Evolutionary conservation across 1,139 yeast species (phyloP).

Genomic region (Hemisphaericaspora xylofermentans): DNA sequence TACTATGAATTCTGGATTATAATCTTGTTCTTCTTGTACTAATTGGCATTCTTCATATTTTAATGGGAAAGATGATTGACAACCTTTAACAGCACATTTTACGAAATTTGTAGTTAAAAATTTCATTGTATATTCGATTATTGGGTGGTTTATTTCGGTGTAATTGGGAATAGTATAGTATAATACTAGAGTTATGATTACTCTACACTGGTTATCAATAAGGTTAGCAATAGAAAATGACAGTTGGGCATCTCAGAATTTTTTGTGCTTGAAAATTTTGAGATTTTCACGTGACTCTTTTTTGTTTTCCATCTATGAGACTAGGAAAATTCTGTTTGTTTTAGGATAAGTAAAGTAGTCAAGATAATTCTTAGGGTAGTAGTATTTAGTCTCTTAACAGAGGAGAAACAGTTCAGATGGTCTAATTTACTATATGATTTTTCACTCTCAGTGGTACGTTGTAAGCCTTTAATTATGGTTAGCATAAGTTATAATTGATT

Average conservation of each 20-base stretch:
- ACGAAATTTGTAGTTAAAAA: conserved; percentile 92
- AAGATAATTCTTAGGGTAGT: no score
- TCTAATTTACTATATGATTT: no score
- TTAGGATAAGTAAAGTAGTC: no score
- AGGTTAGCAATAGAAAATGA: background rate
- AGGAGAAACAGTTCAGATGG: no score
- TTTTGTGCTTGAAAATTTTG: background rate
- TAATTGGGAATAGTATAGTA: background rate
- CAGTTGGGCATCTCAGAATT: background rate
- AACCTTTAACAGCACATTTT: conserved; percentile 83
- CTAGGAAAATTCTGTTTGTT: no score
- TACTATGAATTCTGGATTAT: conserved; percentile 74
- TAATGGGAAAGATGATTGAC: conserved; percentile 83
- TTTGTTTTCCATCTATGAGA: no score
- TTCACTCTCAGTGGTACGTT: no score
- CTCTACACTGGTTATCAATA: background rate
- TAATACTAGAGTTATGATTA: background rate
- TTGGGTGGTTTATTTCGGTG: background rate
- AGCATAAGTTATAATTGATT: background rate
- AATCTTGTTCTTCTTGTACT: conserved; percentile 77
- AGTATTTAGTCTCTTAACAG: no score
- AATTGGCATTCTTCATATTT: conserved; percentile 69
- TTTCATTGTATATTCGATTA: conserved; percentile 54
- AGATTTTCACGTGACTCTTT: conserved; percentile 2
- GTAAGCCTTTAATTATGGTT: background rate